Evolutionary conservation across 352 stramenopile species (phyloP), one percentile per base, ranked within the genome.

Genomic region (Aphanomyces cochlioides): DNA sequence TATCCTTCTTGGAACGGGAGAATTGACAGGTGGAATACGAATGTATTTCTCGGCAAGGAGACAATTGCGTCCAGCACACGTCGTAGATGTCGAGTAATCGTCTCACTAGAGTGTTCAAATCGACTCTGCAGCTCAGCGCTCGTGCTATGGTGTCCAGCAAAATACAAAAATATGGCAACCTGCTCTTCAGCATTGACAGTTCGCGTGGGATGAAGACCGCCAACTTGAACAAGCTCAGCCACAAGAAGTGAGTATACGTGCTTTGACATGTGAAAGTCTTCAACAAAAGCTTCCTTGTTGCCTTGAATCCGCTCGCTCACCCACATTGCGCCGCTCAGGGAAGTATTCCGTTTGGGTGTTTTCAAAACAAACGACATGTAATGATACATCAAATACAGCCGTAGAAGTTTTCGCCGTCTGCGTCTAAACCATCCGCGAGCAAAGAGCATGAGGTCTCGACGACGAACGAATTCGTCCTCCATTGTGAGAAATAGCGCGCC

Each of bases 101-200:
- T 53, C 45, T 53, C 45, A 2, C 56, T 2, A 61, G 56, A 61
- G 13, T 19, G 56, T 48, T 61, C 13, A 61, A 61, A 61, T 15
- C 56, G 56, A 17, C 37, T n/a, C 21, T 61, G 13, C 2, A 61
- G 13, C 21, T 13, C 37, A 17, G 12, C 12, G 37, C 56, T 61
- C 2, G 56, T 38, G 13, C 13, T 21, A 19, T 19, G 56, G 37
- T 61, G 56, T 48, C 56, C 56, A 2, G 21, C 1, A 61, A 61
- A 61, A 19, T 61, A 53, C 12, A 61, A 19, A 2, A 61, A 61
- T 19, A 61, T 61, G 21, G 56, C 56, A 61, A 61, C 21, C 21
- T 61, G 56, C 56, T 61, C 56, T 36, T 61, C 21, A 38, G 19
- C 19, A 19, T 19, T 17, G 56, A 61, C 37, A 17, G 13, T 17